phyloP scores from a whole-genome alignment of 306 rosid genomes.

The Gynostemma pentaphyllum region DNA sequence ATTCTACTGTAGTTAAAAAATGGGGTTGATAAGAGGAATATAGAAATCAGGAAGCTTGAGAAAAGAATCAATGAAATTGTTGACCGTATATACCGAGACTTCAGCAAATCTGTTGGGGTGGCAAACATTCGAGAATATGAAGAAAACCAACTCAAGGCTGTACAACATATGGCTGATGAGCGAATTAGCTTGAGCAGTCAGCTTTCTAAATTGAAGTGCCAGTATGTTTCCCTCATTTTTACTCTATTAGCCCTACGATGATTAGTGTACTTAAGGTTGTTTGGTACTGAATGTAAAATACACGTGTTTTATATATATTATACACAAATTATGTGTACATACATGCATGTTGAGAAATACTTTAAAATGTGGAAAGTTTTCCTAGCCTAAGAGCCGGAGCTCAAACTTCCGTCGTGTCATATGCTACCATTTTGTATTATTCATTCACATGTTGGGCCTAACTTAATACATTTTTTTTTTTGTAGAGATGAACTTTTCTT shows the following conservation, averaged over 20 bases:
- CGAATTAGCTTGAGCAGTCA: constrained; percentile 86
- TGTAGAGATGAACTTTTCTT: no score
- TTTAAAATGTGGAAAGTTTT: no score
- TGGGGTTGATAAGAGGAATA: constrained; percentile 51
- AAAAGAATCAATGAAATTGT: constrained; percentile 83
- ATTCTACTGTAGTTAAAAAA: constrained; percentile 40
- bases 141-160: constrained; percentile 80
- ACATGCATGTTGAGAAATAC: no score
- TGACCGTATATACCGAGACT: constrained; percentile 70
- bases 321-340: background rate
- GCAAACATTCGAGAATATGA: constrained; percentile 97
- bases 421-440: no score
- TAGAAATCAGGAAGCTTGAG: constrained; percentile 59
- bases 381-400: no score
- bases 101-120: constrained; percentile 88
- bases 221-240: constrained; percentile 36
- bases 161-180: constrained; percentile 85
- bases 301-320: background rate
- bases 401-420: no score
- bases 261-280: background rate
- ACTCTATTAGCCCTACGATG: constrained; percentile 3
- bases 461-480: no score
- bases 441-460: no score
- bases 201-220: constrained; percentile 84
- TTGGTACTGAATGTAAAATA: background rate